Percentiles rank a stretch among this genome's conserved stretches.
Evolutionary conservation across 176 grass and related monocot species (phyloP).

Genomic region (Musa itinerans): DNA sequence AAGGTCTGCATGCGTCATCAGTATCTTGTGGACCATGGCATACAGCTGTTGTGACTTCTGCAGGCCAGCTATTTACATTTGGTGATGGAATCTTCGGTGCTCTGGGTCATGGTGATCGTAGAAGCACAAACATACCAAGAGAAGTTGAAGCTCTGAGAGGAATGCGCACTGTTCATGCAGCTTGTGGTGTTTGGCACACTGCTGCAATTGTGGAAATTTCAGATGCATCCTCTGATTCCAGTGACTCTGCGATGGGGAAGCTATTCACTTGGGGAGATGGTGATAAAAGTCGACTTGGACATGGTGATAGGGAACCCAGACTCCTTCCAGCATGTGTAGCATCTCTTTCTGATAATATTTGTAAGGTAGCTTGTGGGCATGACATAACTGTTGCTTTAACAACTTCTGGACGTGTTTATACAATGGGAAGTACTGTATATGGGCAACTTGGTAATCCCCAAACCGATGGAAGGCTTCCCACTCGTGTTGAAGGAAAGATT

Average conservation of each 20-base stretch:
- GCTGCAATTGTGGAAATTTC: constrained; percentile 50
- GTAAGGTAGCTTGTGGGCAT: constrained; percentile 56
- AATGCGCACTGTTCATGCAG: constrained; percentile 35
- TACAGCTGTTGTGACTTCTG: constrained; percentile 49
- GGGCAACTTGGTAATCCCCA: constrained; percentile 55
- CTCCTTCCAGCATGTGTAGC: constrained; percentile 40
- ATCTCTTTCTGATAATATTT: constrained; percentile 42
- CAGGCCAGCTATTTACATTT: constrained; percentile 58
- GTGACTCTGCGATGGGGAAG: constrained; percentile 28
- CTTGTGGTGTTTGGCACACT: constrained; percentile 72
- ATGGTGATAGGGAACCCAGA: constrained; percentile 46
- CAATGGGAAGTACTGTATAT: constrained; percentile 53
- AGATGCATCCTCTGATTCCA: constrained; percentile 34
- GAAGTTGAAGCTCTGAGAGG: constrained; percentile 50
- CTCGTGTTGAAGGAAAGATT: constrained; percentile 51
- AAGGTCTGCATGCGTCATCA: constrained; percentile 44
- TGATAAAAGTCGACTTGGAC: constrained; percentile 62
- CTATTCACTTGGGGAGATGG: constrained; percentile 75
- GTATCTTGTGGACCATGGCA: constrained; percentile 73
- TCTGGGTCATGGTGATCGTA: constrained; percentile 56
- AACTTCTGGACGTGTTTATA: constrained; percentile 46
- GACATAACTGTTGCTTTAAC: constrained; percentile 45
- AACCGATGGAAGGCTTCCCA: constrained; percentile 36
- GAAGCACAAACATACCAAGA: constrained; percentile 37
- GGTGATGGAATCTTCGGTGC: constrained; percentile 65